These are phyloP conservation scores for Colletotrichum karsti DNA, from an alignment of 2,329 filamentous ascomycete species.

Conservation along the genomic window DNA sequence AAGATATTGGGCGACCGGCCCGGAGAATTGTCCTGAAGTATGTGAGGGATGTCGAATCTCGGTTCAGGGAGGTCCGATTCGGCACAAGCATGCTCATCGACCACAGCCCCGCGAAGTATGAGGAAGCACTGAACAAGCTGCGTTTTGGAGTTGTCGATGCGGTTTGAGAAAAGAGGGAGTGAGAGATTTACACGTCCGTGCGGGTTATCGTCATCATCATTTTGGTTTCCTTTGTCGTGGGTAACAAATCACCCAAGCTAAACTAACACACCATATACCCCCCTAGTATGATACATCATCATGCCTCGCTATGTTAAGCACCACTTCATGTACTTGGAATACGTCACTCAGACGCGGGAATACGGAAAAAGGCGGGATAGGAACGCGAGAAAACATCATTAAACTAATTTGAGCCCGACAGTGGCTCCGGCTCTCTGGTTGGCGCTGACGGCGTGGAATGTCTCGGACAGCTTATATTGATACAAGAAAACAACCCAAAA, in stretches of 20 bases:
- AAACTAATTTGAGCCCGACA: background rate
- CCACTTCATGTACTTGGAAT: background rate
- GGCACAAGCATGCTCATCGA: slow-evolving; percentile 79
- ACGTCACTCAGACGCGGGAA: background rate
- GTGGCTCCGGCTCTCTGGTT: background rate
- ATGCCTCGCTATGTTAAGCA: background rate
- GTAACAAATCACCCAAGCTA: background rate
- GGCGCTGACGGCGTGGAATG: background rate
- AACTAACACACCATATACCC: slow-evolving; percentile 15
- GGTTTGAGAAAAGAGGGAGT: background rate
- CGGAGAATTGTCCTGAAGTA: slow-evolving; percentile 76
- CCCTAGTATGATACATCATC: background rate
- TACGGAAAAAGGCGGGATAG: background rate
- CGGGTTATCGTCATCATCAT: background rate
- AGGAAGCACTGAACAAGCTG: slow-evolving; percentile 72
- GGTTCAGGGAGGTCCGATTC: slow-evolving; percentile 77
- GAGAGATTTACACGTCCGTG: background rate
- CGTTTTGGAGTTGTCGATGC: slow-evolving; percentile 52
- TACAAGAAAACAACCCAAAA: background rate
- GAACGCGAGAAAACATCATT: too few relatives aligned
- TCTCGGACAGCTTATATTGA: background rate
- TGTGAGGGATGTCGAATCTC: slow-evolving; percentile 73
- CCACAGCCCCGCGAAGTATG: slow-evolving; percentile 79
- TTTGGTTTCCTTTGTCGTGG: slow-evolving; percentile 11
- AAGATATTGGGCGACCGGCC: slow-evolving; percentile 70